Base-by-base conservation (phyloP, 1,284 basidiomycete genomes). In the Heimioporus retisporus region DNA sequence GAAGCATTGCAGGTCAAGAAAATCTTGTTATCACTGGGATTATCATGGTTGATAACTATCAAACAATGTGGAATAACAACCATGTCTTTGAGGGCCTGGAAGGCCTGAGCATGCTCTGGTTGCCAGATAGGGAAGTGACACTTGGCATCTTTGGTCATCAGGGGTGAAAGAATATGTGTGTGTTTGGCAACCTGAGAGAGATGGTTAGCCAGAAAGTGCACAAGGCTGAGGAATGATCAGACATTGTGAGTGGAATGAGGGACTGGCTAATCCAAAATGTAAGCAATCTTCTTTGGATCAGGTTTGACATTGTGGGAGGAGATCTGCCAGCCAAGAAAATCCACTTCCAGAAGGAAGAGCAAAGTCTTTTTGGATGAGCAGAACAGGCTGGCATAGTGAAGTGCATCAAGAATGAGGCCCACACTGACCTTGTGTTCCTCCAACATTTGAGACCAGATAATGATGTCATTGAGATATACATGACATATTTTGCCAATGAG, bases 401-500 rank as follows among this genome's bases (percentile, higher is more conserved):
- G 59, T 1, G 48, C 59, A 40, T 23, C 3, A 14, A 51, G 59
- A 1, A 51, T 35, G 8, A 15, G 8, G 11, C 31, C 4, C 6
- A 79, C 60, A 64, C 77, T 69, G 0, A 11, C 0, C 19, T 72
- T 61, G 58, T 84, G 82, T 43, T 83, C 74, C 2, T 77, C 72
- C 0, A 77, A 3, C 0, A 71, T 66, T 4, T 78, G 51, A 0
- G 74, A 80, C 69, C 72, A 84, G 28, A 84, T 79, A 55, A 83
- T 77, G 18, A 83, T 81, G 59, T 84, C 71, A 63, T 84, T 78
- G 0, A 84, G 64, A 60, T 83, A 83, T 0, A 81, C 72, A 43
- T 73, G 69, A 15, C 67, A 35, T 6, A 35, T 35, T 6, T 6
- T 8, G 35, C 35, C 10, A 10, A 35, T 35, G 10, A 35, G 35